These are phyloP conservation scores for Alnus glutinosa DNA, from an alignment of 306 rosid genomes.

Conservation along the genomic window DNA sequence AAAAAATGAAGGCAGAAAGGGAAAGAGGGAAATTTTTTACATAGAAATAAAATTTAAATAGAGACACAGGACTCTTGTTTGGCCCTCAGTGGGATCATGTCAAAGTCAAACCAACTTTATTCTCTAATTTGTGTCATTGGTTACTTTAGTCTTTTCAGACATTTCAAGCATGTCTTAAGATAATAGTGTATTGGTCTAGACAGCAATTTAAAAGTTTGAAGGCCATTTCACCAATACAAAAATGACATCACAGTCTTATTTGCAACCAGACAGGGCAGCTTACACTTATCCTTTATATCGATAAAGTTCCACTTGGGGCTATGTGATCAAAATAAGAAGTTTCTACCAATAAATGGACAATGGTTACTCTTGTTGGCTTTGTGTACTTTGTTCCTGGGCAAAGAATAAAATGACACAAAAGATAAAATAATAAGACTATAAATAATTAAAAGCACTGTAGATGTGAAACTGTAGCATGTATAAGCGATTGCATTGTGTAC, in stretches of 20 bases:
- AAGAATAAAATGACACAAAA: not conserved
- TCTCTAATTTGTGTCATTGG: not conserved
- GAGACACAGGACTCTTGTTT: not conserved
- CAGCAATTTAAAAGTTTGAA: not conserved
- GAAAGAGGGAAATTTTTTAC: not conserved
- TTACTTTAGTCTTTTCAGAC: not conserved
- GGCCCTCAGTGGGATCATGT: not conserved
- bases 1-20: not conserved
- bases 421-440: not conserved
- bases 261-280: not conserved
- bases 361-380: not conserved
- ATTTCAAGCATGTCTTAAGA: not conserved
- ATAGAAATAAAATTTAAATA: not conserved
- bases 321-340: not conserved
- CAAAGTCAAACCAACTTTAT: not conserved
- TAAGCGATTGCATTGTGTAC: conserved; percentile 11
- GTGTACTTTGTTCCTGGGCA: not conserved
- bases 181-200: not conserved
- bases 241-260: conserved; percentile 1
- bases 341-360: not conserved
- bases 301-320: not conserved
- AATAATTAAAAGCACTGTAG: not conserved
- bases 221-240: not conserved
- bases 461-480: not conserved
- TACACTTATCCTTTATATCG: not conserved